Percentiles rank a stretch among this genome's conserved stretches.
phyloP scores from a whole-genome alignment of 108 stramenopile genomes.

The Pseudonitzschia multiseries region DNA sequence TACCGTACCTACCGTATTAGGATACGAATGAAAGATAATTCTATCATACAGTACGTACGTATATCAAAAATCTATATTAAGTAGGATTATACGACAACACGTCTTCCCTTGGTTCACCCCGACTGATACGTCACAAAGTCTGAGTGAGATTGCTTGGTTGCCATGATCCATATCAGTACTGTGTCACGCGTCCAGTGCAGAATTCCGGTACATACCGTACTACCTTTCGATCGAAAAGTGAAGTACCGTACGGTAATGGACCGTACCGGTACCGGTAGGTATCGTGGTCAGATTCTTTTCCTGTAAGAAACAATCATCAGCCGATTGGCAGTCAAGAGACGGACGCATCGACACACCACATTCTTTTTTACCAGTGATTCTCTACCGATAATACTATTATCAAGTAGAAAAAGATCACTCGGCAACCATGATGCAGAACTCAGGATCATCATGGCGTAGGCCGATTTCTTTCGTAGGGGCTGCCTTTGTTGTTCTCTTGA shows the following conservation, averaged over 20 bases:
- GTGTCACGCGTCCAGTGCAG: no score
- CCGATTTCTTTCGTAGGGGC: not conserved
- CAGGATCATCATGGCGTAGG: conserved; percentile 4
- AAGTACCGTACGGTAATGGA: no score
- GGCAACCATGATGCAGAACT: conserved; percentile 6
- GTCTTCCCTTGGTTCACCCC: not conserved
- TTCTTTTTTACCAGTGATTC: not conserved
- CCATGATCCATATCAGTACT: not conserved
- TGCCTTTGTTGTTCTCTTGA: not conserved
- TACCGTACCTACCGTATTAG: no score
- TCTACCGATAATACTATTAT: not conserved
- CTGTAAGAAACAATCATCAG: not conserved
- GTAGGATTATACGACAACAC: not conserved
- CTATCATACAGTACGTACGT: no score
- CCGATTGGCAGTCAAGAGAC: not conserved
- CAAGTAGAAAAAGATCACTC: not conserved
- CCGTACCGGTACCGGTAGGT: no score
- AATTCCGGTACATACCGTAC: no score
- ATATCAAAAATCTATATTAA: not conserved
- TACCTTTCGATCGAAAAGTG: no score
- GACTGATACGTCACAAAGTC: not conserved
- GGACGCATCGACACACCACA: not conserved
- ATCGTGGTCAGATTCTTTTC: not conserved
- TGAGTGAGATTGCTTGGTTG: not conserved
- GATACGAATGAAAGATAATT: no score